Base-by-base conservation (phyloP, 2,329 filamentous ascomycete genomes). In the Magnaporthales sp. region DNA sequence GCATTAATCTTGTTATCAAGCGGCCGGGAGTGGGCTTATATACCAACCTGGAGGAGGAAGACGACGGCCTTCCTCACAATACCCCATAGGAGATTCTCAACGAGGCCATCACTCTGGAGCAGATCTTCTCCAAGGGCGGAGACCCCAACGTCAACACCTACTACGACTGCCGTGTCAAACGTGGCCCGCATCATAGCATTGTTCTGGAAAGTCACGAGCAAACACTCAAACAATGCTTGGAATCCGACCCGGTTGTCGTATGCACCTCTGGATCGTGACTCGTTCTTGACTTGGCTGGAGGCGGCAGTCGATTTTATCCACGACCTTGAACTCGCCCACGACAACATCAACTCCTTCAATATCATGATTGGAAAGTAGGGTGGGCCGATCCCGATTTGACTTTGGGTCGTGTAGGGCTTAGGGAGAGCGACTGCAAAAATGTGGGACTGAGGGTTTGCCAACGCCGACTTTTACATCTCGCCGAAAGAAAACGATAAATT, bases 131-230 rank as follows among this genome's bases (percentile, higher is more conserved):
- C 10, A 22, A 26, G 60, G n/a, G 11, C 7, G 11, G n/a, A 4
- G 8, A 62, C 60, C 11, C 60, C 11, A 62, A 62, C 60, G 9
- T 62, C 60, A 62, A 27, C 60, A 15, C 8, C 11, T 62, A 62
- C 65, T 67, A 73, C 56, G 73, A 74, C 51, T 75, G 73, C 69
- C 70, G 66, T 7, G 70, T 74, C 5, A 60, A 69, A 8, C 69
- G 69, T 22, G 72, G 70, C n/a, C 62, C 66, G 67, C 13, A 72
- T 75, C 63, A 73, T 70, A 1, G 71, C 68, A 19, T 61, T 75
- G 68, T 73, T 1, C 69, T 75, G 30, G 71, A 73, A 19, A 51
- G 68, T 2, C 66, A 24, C 4, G 51, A 56, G 51, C n/a, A 56
- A n/a, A 68, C 69, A 13, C 67, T 74, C 24, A 67, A 65, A 10